Conservation (phyloP, 1,139 yeast species). For the Zygosaccharomyces sapae region DNA sequence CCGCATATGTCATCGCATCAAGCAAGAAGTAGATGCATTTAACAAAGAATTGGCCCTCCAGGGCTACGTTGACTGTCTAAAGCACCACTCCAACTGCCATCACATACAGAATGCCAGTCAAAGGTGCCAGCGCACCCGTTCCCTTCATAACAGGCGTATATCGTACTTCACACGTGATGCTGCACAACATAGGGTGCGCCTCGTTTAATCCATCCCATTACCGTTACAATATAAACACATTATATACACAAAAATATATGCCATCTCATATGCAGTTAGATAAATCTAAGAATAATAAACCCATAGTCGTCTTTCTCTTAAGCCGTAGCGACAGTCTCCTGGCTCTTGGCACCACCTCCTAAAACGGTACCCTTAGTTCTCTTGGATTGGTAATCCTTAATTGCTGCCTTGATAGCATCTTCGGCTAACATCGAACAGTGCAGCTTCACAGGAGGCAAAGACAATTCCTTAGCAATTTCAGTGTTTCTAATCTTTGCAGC, state of each 20-base stretch:
- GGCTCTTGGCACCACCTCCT: slow-evolving; percentile 3
- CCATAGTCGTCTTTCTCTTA: not conserved
- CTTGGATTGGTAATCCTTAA: slow-evolving; percentile 88
- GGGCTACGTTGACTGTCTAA: not conserved
- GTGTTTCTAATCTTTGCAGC: slow-evolving; percentile 89
- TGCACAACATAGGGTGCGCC: no score
- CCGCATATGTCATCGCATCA: not conserved
- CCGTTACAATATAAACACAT: no score
- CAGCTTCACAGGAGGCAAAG: slow-evolving; percentile 93
- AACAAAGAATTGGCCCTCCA: not conserved
- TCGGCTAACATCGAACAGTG: slow-evolving; percentile 99
- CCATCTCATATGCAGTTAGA: not conserved
- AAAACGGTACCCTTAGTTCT: slow-evolving; percentile 25
- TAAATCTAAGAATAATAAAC: not conserved
- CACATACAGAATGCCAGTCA: no score
- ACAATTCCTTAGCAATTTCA: slow-evolving; percentile 85
- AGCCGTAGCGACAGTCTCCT: not conserved
- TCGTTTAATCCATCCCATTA: no score
- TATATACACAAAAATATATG: no score
- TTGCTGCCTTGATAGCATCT: slow-evolving; percentile 96
- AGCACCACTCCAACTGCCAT: no score
- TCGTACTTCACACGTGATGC: no score
- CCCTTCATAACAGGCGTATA: no score
- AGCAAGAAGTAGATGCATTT: not conserved
- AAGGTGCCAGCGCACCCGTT: no score